A percentile compares a stretch with the other conserved stretches of the same genome.
These are phyloP conservation scores for Mallotus japonicus DNA, from an alignment of 441 rosid genomes.

Conservation along the genomic window DNA sequence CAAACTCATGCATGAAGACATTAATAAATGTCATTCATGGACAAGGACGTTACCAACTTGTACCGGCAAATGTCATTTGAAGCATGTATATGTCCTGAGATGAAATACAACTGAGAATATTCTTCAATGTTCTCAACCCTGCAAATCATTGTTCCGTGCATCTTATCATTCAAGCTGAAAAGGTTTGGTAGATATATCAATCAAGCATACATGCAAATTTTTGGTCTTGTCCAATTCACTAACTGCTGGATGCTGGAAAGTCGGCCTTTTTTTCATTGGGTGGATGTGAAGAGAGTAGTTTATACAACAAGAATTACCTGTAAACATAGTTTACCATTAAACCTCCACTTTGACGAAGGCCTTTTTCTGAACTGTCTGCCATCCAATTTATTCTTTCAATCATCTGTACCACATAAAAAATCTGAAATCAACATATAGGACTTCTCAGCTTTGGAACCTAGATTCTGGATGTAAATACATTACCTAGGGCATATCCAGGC, in stretches of 20 bases:
- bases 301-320: conserved; percentile 45
- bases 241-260: not conserved
- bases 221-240: conserved; percentile 13
- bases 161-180: not conserved
- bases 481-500: not conserved
- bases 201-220: not conserved
- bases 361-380: conserved; percentile 84
- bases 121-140: conserved; percentile 82
- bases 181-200: too few species aligned
- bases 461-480: not conserved
- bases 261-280: not conserved
- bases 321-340: conserved; percentile 94
- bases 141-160: conserved; percentile 31
- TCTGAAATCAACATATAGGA: not conserved
- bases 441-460: not conserved
- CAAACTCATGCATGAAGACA: not conserved
- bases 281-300: not conserved
- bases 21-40: conserved; percentile 8
- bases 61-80: conserved; percentile 45
- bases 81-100: conserved; percentile 64
- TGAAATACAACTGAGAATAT: conserved; percentile 73
- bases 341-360: conserved; percentile 79
- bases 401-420: conserved; percentile 48
- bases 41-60: conserved; percentile 31
- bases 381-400: conserved; percentile 95